These are phyloP conservation scores for Exophiala sideris DNA, from an alignment of 2,329 filamentous ascomycete species.

Conservation along the genomic window DNA sequence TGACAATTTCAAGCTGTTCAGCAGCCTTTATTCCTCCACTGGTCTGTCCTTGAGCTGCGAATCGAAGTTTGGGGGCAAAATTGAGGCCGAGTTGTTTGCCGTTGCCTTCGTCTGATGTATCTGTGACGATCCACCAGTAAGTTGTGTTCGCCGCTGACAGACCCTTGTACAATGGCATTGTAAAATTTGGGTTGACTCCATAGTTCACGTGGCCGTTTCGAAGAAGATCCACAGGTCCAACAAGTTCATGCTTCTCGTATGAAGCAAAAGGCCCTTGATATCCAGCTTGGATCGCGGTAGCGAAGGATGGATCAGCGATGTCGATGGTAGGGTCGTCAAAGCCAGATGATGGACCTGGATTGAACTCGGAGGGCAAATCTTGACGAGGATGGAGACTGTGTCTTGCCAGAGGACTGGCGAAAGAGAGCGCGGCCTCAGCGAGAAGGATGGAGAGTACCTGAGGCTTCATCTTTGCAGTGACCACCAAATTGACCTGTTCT, in stretches of 20 bases:
- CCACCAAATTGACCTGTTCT: too few relatives aligned
- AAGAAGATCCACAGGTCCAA: slow-evolving; percentile 1
- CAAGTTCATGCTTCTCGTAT: background rate
- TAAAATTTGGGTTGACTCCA: background rate
- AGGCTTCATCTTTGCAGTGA: too few relatives aligned
- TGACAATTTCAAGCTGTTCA: background rate
- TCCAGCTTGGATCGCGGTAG: background rate
- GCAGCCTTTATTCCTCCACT: background rate
- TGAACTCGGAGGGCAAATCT: slow-evolving; percentile 1
- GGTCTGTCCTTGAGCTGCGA: background rate
- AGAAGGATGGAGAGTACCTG: too few relatives aligned
- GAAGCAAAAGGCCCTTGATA: slow-evolving; percentile 2
- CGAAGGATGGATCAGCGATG: slow-evolving; percentile 7
- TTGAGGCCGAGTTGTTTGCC: background rate
- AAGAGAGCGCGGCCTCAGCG: too few relatives aligned
- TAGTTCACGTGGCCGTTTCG: slow-evolving; percentile 1
- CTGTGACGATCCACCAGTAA: slow-evolving; percentile 1
- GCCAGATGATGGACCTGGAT: background rate
- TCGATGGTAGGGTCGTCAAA: slow-evolving; percentile 4
- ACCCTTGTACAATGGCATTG: background rate
- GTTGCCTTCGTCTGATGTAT: background rate
- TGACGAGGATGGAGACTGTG: background rate
- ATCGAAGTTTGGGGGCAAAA: background rate
- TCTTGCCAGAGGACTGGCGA: too few relatives aligned
- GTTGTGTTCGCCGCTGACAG: background rate